Conservation (phyloP, 352 stramenopile species). For the Phytophthora vignae region DNA sequence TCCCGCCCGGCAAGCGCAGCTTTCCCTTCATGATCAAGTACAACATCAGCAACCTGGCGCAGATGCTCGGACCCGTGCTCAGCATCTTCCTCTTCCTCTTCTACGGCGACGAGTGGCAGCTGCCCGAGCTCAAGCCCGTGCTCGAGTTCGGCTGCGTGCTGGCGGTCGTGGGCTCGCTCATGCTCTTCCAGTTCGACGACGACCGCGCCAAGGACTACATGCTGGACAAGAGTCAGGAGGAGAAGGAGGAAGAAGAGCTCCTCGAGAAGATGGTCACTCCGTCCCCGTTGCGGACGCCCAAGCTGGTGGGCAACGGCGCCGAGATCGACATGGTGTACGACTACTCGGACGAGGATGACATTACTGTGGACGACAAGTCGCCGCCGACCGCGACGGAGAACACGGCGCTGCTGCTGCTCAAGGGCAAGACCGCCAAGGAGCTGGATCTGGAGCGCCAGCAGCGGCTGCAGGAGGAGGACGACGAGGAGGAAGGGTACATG, state of each 20-base stretch:
- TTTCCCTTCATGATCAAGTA: conserved; percentile 88
- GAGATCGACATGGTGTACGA: conserved; percentile 74
- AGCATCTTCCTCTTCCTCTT: conserved; percentile 72
- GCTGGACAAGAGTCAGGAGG: conserved; percentile 28
- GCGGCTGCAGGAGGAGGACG: conserved; percentile 27
- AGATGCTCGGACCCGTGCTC: conserved; percentile 62
- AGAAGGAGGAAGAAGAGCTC: conserved; percentile 32
- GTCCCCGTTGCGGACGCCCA: conserved; percentile 67
- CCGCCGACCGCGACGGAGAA: conserved; percentile 42
- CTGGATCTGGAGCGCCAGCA: conserved; percentile 41
- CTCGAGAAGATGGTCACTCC: conserved; percentile 31
- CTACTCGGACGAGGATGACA: conserved; percentile 65
- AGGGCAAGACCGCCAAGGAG: conserved; percentile 39
- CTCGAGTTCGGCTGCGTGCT: conserved; percentile 69
- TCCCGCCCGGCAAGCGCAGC: conserved; percentile 68
- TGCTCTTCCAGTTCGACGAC: conserved; percentile 70
- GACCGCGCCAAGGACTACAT: conserved; percentile 59
- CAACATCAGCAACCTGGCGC: conserved; percentile 76
- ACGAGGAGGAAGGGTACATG: conserved; percentile 45
- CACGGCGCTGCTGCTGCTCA: conserved; percentile 40
- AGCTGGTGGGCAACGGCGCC: conserved; percentile 58
- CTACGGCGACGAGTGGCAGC: conserved; percentile 70
- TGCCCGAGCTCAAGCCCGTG: conserved; percentile 62
- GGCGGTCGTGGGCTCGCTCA: conserved; percentile 50
- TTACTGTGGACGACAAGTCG: conserved; percentile 39